Base-by-base conservation (phyloP, 441 rosid genomes). In the Flueggea neowawraea region DNA sequence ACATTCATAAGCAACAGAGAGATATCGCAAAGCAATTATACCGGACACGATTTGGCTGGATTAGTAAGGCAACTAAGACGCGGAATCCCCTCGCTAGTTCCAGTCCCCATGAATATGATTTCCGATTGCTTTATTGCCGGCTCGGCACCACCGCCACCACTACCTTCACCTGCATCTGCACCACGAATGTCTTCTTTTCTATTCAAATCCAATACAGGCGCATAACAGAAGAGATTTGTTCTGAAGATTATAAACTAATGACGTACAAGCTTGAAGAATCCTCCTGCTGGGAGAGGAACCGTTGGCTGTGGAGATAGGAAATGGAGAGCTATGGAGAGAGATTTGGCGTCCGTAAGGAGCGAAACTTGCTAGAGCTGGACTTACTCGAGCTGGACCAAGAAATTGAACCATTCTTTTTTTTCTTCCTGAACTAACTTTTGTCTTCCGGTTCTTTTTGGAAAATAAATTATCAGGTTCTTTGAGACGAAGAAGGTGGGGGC, bases 41-140 rank as follows among this genome's bases (percentile, higher is more conserved):
- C 98, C 80, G 72, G 80, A 69, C 98, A 89, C 72, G 71, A 83
- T 81, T 89, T 83, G 64, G 69, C 50, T 67, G 91, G 81, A 83
- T 87, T 80, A 51, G 96, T 89, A 39, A 87, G 82, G 80, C 96
- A 91, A 83, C 98, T 89, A 16, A 92, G 82, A 62, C 95, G 89
- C 39, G 96, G 96, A 69, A 92, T 85, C 64, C 96, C 96, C 84
- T 90, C 97, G 62, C 97, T 88, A 10, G 97, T 89, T 75, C 98
- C 95, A 13, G 95, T 87, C 31, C 96, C 95, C 68, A 90, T 60
- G 69, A 90, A 86, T 52, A 88, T 70, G 31, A 90, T 84, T 79
- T 88, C 86, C 15, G 91, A 80, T 60, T 63, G 80, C 52, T 75
- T 80, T 48, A 60, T 16, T 2, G 73, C 65, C 61, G 67, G 54